Evolutionary conservation across 129 eudicot species (phyloP), one percentile per base, ranked within the genome.

Genomic region (Cynara cardunculus): DNA sequence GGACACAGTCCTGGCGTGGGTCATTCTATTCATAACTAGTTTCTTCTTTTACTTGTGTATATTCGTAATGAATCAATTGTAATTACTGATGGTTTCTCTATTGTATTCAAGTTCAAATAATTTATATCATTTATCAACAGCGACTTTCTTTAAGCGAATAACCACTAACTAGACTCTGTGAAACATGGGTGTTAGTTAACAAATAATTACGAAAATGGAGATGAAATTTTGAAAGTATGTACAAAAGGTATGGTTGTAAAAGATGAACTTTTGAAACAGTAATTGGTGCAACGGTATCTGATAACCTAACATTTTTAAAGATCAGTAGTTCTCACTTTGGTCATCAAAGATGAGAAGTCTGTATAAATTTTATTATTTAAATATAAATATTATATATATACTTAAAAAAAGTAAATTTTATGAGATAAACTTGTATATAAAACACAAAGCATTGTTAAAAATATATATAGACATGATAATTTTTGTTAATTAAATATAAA

Each of bases 1-100:
- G 97, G 92, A 31, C 97, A 85, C 65, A 86, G 94, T 73, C 97
- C 97, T 1, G 93, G 93, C 3, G 87, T 77, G 53, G 92, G 97
- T 46, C 90, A 91, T 80, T 82, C 87, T 12, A 22, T 77, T 79
- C 89, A 87, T 19, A 85, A 82, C 66, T 86, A 89, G 82, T 32
- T 73, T 62, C 8, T 25, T 78, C 7, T 67, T 32, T 7, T 72
- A 3, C 8, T 4, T 37, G 3, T 59, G 14, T 37, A 6, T 71
- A 56, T 72, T 19, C 35, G 39, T 19, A 11, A 27, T 53, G 1
- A 14, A 14, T 21, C 56, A 4, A n/a, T 56, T 81, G 79, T 72
- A 73, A 72, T 80, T 81, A 62, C 21, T 37, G 28, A 35, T 64
- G 28, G 11, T 81, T 61, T 62, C n/a, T 64, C 8, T 9, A 37